A percentile compares a stretch with the other conserved stretches of the same genome.
Evolutionary conservation across 768 basidiomycete species (phyloP).

Genomic region (Lepiota brunneoincarnata): DNA sequence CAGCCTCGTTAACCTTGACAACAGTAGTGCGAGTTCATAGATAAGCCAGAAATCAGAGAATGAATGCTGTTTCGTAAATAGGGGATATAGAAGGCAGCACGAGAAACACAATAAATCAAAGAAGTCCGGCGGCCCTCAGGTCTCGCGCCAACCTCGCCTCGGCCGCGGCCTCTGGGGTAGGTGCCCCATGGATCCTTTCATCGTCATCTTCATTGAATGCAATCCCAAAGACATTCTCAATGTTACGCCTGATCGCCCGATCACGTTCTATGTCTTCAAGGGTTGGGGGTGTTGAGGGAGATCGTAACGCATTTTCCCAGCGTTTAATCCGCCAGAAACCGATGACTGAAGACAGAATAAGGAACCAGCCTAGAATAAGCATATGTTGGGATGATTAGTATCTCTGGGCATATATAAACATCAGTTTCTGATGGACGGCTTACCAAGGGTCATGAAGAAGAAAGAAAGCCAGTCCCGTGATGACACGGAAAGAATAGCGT

Average conservation of each 20-base stretch:
- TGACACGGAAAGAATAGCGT: constrained; percentile 31
- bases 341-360: constrained; percentile 79
- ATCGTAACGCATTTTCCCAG: constrained; percentile 73
- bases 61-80: constrained; percentile 4
- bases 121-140: constrained; percentile 51
- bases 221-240: constrained; percentile 53
- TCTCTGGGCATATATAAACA: not conserved
- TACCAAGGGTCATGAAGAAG: constrained; percentile 86
- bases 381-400: constrained; percentile 27
- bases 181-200: constrained; percentile 8
- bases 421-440: constrained; percentile 14
- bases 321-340: constrained; percentile 84
- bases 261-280: constrained; percentile 52
- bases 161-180: constrained; percentile 9
- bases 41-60: constrained; percentile 5
- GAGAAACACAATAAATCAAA: constrained; percentile 28
- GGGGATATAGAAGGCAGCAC: not conserved
- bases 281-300: constrained; percentile 33
- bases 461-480: constrained; percentile 90
- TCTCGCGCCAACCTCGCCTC: constrained; percentile 49
- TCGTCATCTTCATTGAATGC: constrained; percentile 30
- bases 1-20: not conserved
- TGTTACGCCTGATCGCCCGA: constrained; percentile 43
- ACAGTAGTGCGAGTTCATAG: not conserved
- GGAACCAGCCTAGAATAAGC: constrained; percentile 96